phyloP scores from a whole-genome alignment of 2,329 filamentous ascomycete genomes.

The Scortechinia acanthostroma region DNA sequence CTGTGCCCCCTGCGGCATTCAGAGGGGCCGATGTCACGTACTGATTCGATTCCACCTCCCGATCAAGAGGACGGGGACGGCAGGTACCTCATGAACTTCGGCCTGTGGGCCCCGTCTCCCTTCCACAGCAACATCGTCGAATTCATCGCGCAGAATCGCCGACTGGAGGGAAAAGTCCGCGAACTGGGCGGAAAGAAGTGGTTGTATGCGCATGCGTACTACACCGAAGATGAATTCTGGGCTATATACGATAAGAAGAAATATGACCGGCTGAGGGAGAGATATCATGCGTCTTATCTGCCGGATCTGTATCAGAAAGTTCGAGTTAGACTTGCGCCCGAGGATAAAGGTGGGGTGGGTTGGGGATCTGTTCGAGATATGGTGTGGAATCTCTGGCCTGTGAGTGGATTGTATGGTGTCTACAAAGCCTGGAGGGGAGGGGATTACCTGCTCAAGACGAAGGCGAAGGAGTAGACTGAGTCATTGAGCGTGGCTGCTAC shows the following conservation, averaged over 20 bases:
- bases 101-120: constrained; percentile 45
- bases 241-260: constrained; percentile 47
- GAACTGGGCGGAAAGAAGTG: constrained; percentile 61
- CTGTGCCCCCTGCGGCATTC: constrained; percentile 40
- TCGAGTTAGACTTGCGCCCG: background rate
- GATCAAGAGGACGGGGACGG: constrained; percentile 28
- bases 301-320: constrained; percentile 66
- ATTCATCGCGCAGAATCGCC: constrained; percentile 46
- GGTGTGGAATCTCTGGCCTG: background rate
- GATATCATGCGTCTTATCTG: constrained; percentile 50
- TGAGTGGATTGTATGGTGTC: background rate
- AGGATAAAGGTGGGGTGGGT: background rate
- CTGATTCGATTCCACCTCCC: constrained; percentile 14
- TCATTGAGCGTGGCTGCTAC: background rate
- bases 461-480: background rate
- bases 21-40: constrained; percentile 13
- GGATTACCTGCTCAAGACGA: background rate
- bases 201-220: constrained; percentile 65
- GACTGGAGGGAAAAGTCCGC: constrained; percentile 49
- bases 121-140: constrained; percentile 28
- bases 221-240: constrained; percentile 65
- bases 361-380: background rate
- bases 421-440: background rate
- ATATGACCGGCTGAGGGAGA: constrained; percentile 48
- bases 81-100: constrained; percentile 53